phyloP scores from a whole-genome alignment of 2,329 filamentous ascomycete genomes.

The Colletotrichum cordylinicola region DNA sequence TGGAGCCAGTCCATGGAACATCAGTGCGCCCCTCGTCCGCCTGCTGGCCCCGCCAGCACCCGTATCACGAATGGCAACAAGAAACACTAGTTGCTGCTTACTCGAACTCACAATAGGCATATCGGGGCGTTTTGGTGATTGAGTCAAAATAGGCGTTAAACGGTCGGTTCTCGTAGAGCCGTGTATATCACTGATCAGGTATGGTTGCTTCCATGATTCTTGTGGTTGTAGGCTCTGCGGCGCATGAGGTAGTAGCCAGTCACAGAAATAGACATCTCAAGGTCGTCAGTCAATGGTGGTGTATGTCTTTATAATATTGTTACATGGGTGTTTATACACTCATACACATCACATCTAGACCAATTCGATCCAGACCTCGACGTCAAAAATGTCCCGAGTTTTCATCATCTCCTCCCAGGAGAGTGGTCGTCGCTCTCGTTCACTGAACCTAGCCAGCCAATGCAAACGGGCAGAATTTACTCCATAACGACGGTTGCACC shows the following conservation, averaged over 20 bases:
- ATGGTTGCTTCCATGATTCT: background rate
- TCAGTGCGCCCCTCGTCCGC: slow-evolving; percentile 15
- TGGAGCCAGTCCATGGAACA: slow-evolving; percentile 37
- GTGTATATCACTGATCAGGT: background rate
- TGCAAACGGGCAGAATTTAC: slow-evolving; percentile 52
- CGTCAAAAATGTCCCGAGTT: slow-evolving; percentile 3
- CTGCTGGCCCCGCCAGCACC: slow-evolving; percentile 15
- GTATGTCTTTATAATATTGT: slow-evolving; percentile 31
- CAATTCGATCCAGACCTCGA: slow-evolving; percentile 18
- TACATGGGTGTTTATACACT: slow-evolving; percentile 38
- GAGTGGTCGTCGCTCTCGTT: background rate
- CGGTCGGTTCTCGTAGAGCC: background rate
- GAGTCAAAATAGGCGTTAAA: background rate
- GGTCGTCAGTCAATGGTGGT: slow-evolving; percentile 8
- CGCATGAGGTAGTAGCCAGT: background rate
- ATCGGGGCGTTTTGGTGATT: slow-evolving; percentile 4
- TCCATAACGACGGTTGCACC: slow-evolving; percentile 92
- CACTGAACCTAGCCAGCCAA: background rate
- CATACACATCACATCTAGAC: slow-evolving; percentile 24
- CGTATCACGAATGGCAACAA: slow-evolving; percentile 16
- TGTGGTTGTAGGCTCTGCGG: background rate
- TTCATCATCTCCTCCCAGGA: background rate
- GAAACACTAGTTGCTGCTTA: background rate
- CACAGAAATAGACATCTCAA: background rate
- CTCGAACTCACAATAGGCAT: background rate